phyloP scores from a whole-genome alignment of 176 grass and related monocot species.

The Urochloa ruziziensis region DNA sequence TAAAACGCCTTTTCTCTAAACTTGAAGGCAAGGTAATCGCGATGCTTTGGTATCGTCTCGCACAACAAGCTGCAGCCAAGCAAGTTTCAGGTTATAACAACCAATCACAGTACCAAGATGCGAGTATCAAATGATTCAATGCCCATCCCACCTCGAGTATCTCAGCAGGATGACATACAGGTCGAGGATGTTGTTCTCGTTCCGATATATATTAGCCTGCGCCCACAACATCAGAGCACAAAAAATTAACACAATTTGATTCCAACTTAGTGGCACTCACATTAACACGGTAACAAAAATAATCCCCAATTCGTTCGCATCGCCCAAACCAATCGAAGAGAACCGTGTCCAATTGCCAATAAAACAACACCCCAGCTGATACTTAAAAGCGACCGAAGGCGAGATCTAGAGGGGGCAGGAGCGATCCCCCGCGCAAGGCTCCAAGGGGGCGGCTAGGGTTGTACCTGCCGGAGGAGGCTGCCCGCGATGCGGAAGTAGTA shows the following conservation, averaged over 20 bases:
- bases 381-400: not conserved
- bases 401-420: constrained; percentile 19
- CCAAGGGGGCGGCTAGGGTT: constrained; percentile 14
- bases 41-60: constrained; percentile 92
- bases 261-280: not conserved
- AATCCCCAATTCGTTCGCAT: constrained; percentile 34
- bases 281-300: not conserved
- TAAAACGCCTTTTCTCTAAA: constrained; percentile 50
- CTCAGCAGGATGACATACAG: constrained; percentile 92
- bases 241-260: constrained; percentile 30
- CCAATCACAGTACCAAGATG: constrained; percentile 1
- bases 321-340: not conserved
- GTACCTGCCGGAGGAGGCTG: constrained; percentile 88
- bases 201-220: constrained; percentile 92
- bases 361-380: not conserved
- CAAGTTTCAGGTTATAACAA: constrained; percentile 7
- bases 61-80: constrained; percentile 71
- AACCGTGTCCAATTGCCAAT: not conserved
- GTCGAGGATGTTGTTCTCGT: constrained; percentile 91
- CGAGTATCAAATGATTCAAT: constrained; percentile 16
- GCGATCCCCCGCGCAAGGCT: not conserved
- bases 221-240: constrained; percentile 2
- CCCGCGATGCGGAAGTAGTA: constrained; percentile 96
- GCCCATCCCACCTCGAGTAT: constrained; percentile 69
- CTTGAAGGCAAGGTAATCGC: constrained; percentile 64